These are phyloP conservation scores for Austroboletus novae-zelandiae DNA, from an alignment of 1,284 basidiomycete genomes.

Conservation along the genomic window DNA sequence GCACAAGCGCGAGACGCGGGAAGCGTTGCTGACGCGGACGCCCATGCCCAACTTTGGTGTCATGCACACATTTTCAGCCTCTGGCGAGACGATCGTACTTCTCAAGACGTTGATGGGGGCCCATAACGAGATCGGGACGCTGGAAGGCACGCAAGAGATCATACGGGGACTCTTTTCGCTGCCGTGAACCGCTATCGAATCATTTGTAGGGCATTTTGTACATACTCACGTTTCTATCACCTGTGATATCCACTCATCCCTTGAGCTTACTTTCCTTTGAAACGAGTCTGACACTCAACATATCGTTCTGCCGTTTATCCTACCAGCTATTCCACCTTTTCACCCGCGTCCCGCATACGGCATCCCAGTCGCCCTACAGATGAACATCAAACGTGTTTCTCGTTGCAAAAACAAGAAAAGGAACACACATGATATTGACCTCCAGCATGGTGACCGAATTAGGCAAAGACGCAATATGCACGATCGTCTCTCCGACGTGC, in stretches of 20 bases:
- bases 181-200: background rate
- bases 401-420: background rate
- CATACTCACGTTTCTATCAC: too few species aligned
- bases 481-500: constrained; percentile 69
- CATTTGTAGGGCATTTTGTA: too few species aligned
- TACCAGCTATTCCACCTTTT: background rate
- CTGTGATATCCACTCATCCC: too few species aligned
- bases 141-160: constrained; percentile 73
- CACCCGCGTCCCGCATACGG: constrained; percentile 65
- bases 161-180: constrained; percentile 52
- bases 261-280: too few species aligned
- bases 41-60: constrained; percentile 57
- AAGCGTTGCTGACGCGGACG: constrained; percentile 45
- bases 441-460: constrained; percentile 68
- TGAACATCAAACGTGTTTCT: too few species aligned
- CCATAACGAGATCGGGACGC: constrained; percentile 60
- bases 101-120: constrained; percentile 63
- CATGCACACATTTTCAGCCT: constrained; percentile 50
- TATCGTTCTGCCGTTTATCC: too few species aligned
- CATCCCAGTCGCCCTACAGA: constrained; percentile 51
- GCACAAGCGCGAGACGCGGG: constrained; percentile 38
- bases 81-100: constrained; percentile 50
- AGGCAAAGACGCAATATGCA: constrained; percentile 69
- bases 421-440: constrained; percentile 68
- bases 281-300: too few species aligned